Evolutionary conservation across 306 rosid species (phyloP), one percentile per base, ranked within the genome.

Genomic region (Sechiopsis laciniata): DNA sequence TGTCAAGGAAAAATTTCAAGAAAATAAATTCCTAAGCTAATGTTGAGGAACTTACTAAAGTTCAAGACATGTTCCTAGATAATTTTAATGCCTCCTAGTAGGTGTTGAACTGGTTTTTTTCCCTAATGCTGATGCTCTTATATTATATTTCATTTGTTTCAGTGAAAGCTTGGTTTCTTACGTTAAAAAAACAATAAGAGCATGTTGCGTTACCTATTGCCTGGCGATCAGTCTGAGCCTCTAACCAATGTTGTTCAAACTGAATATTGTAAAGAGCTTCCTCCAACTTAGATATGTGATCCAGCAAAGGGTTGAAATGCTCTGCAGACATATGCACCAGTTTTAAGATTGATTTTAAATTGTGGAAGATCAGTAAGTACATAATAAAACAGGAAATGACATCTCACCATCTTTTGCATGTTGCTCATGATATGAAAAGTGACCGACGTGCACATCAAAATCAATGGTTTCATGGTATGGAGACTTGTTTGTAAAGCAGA

Each of bases 191-290:
- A 26, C 1, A 26, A 37, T 1, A 37, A 37, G 46, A 40, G 46
- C 12, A 42, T 55, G 6, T 32, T 7, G 5, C 11, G 8, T 20
- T 90, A 95, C 99, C 96, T 80, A 91, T 85, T 77, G 96, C 90
- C 77, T 91, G 97, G 68, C 96, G 96, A 35, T 95, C 95, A 1
- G 97, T 88, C 77, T 91, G 96, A 66, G 97, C 96, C 85, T 91
- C 95, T 59, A 95, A 65, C 97, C 97, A 95, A 84, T 95, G 97
- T 65, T 95, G 99, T 80, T 91, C 97, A 77, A 91, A 95, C 83
- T 85, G 93, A 75, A 95, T 88, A 81, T 86, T 89, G 85, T 77
- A 88, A 78, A 91, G 92, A 80, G 96, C 91, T 82, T 95, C 97
- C 85, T 95, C 99, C 87, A 95, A 79, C 85, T 91, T 91, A 1